Evolutionary conservation across 2,329 filamentous ascomycete species (phyloP), one percentile per base, ranked within the genome.

Genomic region (Fusarium metavorans): DNA sequence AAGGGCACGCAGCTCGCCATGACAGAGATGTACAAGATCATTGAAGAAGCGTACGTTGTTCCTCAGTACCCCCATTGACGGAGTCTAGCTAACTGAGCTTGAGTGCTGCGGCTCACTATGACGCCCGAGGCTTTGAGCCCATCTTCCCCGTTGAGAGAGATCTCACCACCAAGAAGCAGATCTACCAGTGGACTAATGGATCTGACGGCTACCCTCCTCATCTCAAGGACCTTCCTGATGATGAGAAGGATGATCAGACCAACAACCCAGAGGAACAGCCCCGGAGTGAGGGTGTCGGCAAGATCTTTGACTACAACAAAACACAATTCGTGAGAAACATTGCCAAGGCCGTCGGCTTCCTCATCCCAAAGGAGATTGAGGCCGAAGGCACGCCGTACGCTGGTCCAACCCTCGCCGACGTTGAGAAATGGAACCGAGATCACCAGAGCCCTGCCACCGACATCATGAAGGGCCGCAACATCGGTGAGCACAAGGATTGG

Each of bases 401-500:
- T 9, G 68, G 69, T 0, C 72, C 72, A 23, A 75, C 72, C 0
- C 32, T n/a, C 2, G 60, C 63, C 1, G 68, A 75, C 4, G 63
- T 62, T 4, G 72, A 74, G 39, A 41, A 45, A 6, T 65, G 27
- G 20, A 75, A 68, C 25, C 57, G 48, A 8, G 43, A 59, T 2
- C 63, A 71, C 16, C 39, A 43, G 4, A 60, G 39, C 5, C 4
- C 5, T 1, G 30, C 50, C 7, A 56, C 64, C 7, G 57, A 75
- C 1, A 75, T 75, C 6, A 75, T 75, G 73, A 59, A 68, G 27
- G 72, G 73, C 1, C 16, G 50, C 11, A 75, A 75, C 43, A 75
- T 75, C 3, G 72, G 64, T 2, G 43, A 71, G 6, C 48, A 70
- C 1, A 35, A 23, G 10, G 66, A 75, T 20, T 75, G 73, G 73